A percentile compares a stretch with the other conserved stretches of the same genome.
phyloP scores from a whole-genome alignment of 495 filamentous ascomycete genomes.

The Annulohypoxylon moriforme region DNA sequence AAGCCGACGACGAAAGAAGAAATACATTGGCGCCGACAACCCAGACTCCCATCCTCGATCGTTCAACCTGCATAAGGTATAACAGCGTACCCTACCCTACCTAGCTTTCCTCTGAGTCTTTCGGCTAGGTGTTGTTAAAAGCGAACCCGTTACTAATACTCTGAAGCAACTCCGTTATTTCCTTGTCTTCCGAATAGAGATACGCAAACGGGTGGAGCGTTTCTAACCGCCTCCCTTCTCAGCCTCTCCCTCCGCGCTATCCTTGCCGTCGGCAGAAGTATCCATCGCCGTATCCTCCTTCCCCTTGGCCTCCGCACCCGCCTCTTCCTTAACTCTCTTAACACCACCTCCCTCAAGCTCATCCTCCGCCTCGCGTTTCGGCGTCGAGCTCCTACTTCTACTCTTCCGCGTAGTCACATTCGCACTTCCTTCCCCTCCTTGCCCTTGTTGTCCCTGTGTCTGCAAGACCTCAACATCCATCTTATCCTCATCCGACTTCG shows the following conservation, averaged over 20 bases:
- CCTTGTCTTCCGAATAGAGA: not conserved
- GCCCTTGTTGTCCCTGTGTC: too few species aligned
- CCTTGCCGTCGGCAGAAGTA: slow-evolving; percentile 32
- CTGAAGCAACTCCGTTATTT: too few species aligned
- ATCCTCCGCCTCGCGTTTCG: slow-evolving; percentile 61
- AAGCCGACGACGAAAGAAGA: not conserved
- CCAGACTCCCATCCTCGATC: not conserved
- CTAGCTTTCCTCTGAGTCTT: too few species aligned
- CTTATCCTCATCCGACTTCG: slow-evolving; percentile 13
- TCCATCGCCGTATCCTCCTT: slow-evolving; percentile 8
- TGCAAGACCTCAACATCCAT: slow-evolving; percentile 23
- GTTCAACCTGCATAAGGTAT: too few species aligned
- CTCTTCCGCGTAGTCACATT: not conserved
- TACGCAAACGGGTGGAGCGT: not conserved
- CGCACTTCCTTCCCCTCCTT: not conserved
- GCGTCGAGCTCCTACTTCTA: slow-evolving; percentile 36
- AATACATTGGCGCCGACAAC: too few species aligned
- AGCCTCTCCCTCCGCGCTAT: slow-evolving; percentile 9
- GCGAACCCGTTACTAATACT: too few species aligned
- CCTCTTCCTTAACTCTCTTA: slow-evolving; percentile 56
- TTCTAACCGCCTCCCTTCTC: not conserved
- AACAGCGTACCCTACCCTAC: too few species aligned
- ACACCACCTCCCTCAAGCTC: slow-evolving; percentile 47
- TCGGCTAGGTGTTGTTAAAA: too few species aligned
- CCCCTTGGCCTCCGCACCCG: not conserved